These are phyloP conservation scores for Verticillium nubilum DNA, from an alignment of 2,329 filamentous ascomycete species.

Conservation along the genomic window DNA sequence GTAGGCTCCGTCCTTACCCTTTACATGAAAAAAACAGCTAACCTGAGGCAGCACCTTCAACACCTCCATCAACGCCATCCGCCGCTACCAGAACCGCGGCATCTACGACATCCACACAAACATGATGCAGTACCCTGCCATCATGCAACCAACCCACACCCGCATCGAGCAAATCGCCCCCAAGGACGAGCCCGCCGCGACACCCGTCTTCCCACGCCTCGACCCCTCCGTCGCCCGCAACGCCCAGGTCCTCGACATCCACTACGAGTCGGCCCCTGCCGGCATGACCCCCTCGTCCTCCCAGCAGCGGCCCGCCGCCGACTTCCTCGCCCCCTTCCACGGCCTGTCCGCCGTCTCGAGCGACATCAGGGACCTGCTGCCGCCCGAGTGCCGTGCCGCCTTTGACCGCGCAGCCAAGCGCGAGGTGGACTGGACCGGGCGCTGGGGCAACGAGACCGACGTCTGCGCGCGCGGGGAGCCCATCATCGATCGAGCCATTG, in stretches of 20 bases:
- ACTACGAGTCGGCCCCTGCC: slow-evolving; percentile 44
- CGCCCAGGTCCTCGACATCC: slow-evolving; percentile 50
- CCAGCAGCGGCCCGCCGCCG: slow-evolving; percentile 21
- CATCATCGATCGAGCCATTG: slow-evolving; percentile 59
- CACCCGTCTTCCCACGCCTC: slow-evolving; percentile 40
- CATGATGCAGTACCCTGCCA: slow-evolving; percentile 76
- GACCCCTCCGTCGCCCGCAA: slow-evolving; percentile 46
- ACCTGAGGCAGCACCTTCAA: slow-evolving; percentile 68
- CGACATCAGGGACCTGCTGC: slow-evolving; percentile 61
- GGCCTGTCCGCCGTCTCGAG: slow-evolving; percentile 60
- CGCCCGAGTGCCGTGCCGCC: slow-evolving; percentile 63
- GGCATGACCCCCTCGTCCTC: slow-evolving; percentile 34
- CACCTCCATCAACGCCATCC: slow-evolving; percentile 61
- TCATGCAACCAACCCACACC: slow-evolving; percentile 84
- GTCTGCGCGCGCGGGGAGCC: slow-evolving; percentile 48
- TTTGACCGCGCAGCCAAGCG: slow-evolving; percentile 62
- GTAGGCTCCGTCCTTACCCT: slow-evolving; percentile 40
- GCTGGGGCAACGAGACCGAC: slow-evolving; percentile 65
- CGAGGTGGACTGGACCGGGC: slow-evolving; percentile 67
- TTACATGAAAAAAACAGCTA: neutral
- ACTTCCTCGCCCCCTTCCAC: slow-evolving; percentile 46
- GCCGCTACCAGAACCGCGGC: slow-evolving; percentile 62
- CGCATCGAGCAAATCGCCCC: slow-evolving; percentile 67
- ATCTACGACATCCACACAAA: slow-evolving; percentile 96
- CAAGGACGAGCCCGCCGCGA: slow-evolving; percentile 13